phyloP scores from a whole-genome alignment of 192 early-diverging fungal genomes.

The Oehlia diaphana region DNA sequence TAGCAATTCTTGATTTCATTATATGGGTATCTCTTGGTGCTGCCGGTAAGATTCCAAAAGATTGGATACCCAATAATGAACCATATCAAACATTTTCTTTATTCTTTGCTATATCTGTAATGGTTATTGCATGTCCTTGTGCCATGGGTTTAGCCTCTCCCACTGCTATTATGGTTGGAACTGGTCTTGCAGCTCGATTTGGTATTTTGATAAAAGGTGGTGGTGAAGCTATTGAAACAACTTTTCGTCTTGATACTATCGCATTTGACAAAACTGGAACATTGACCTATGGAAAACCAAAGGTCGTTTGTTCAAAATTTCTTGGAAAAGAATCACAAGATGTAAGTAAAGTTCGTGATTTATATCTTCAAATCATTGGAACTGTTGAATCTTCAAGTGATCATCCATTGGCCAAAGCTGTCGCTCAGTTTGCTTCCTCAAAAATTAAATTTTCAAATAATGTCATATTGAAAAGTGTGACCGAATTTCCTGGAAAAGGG shows the following conservation, averaged over 20 bases:
- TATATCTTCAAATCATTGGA: slow-evolving; percentile 44
- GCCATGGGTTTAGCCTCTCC: slow-evolving; percentile 69
- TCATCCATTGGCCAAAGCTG: slow-evolving; percentile 72
- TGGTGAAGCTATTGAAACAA: slow-evolving; percentile 71
- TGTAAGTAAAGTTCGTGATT: not conserved
- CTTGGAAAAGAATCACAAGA: not conserved
- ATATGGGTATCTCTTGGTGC: slow-evolving; percentile 51
- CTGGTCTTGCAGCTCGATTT: slow-evolving; percentile 62
- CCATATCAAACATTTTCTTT: slow-evolving; percentile 50
- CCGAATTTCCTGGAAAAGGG: slow-evolving; percentile 59
- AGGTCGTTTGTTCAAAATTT: slow-evolving; percentile 46
- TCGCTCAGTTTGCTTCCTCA: slow-evolving; percentile 35
- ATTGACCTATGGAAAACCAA: slow-evolving; percentile 68
- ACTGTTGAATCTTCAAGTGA: slow-evolving; percentile 56
- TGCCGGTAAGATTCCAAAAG: slow-evolving; percentile 34
- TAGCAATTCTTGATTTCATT: slow-evolving; percentile 59
- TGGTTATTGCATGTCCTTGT: slow-evolving; percentile 76
- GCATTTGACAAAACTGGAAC: slow-evolving; percentile 90
- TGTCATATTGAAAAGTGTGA: not conserved
- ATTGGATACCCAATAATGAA: slow-evolving; percentile 48
- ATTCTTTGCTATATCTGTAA: slow-evolving; percentile 59
- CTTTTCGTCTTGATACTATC: slow-evolving; percentile 58
- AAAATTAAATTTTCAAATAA: slow-evolving; percentile 16
- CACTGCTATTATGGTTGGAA: slow-evolving; percentile 75
- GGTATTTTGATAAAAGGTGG: slow-evolving; percentile 75